Evolutionary conservation across 768 basidiomycete genomes (phyloP).

Genomic region (Lactarius quietus): DNA sequence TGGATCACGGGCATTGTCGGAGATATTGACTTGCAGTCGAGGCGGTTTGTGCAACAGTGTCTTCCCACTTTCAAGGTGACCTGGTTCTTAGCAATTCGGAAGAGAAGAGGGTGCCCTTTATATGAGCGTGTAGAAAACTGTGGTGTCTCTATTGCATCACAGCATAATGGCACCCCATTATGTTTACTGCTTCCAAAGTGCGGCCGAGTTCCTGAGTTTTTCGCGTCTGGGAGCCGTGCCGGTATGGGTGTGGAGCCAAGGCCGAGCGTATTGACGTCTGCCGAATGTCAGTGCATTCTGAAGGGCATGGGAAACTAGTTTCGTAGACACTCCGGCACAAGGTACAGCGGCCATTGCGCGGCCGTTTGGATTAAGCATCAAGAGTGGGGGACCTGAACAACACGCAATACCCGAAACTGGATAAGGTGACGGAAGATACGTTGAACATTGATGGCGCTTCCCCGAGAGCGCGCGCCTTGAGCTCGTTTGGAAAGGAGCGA

Average conservation of each 20-base stretch:
- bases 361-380: not conserved
- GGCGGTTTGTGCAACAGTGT: not conserved
- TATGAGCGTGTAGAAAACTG: not conserved
- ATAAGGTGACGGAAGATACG: not conserved
- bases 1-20: slow-evolving; percentile 13
- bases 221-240: not conserved
- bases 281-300: slow-evolving; percentile 1
- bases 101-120: not conserved
- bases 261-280: slow-evolving; percentile 12
- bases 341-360: slow-evolving; percentile 11
- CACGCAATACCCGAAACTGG: not conserved
- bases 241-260: not conserved
- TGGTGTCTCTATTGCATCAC: not conserved
- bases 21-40: not conserved
- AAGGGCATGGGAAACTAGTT: not conserved
- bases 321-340: slow-evolving; percentile 4
- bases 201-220: slow-evolving; percentile 3
- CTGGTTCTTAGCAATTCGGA: not conserved
- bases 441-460: slow-evolving; percentile 1
- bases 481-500: slow-evolving; percentile 1
- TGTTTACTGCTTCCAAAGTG: slow-evolving; percentile 1
- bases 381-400: not conserved
- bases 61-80: not conserved
- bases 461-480: not conserved
- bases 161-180: not conserved